These are phyloP conservation scores for Anthracocystis walkeri DNA, from an alignment of 1,284 basidiomycete genomes.

Conservation along the genomic window DNA sequence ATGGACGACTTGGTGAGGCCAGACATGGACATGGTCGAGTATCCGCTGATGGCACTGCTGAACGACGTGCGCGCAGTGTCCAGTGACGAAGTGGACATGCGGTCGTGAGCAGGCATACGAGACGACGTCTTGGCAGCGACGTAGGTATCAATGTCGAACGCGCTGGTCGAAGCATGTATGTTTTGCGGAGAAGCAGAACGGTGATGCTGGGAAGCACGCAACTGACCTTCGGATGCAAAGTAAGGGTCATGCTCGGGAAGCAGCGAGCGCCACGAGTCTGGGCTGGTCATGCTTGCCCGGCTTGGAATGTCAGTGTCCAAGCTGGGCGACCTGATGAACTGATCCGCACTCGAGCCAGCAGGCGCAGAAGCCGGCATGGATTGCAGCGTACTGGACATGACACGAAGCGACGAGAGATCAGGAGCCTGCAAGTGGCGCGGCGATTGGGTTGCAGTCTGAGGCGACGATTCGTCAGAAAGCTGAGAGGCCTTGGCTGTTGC, in stretches of 20 bases:
- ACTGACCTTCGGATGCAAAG: conserved; percentile 43
- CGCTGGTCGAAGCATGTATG: conserved; percentile 14
- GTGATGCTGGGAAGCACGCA: conserved; percentile 13
- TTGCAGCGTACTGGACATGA: conserved; percentile 3
- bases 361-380: conserved; percentile 1
- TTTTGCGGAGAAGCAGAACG: conserved; percentile 31
- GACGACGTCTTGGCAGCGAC: conserved; percentile 32
- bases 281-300: conserved; percentile 43
- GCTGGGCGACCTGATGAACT: conserved; percentile 9
- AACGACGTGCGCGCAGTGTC: conserved; percentile 43
- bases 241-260: conserved; percentile 59
- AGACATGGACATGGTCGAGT: conserved; percentile 45
- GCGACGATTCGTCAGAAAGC: conserved; percentile 25
- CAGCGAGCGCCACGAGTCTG: conserved; percentile 58
- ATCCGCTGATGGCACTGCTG: conserved; percentile 46
- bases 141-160: conserved; percentile 30
- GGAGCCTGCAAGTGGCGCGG: conserved; percentile 13
- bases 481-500: conserved; percentile 29
- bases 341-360: background rate
- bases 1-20: conserved; percentile 15
- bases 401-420: conserved; percentile 14
- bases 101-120: conserved; percentile 15
- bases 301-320: conserved; percentile 13
- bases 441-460: conserved; percentile 28
- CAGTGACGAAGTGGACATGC: conserved; percentile 27